Conservation (phyloP, 768 basidiomycete species). For the Kwoniella dendrophila region DNA sequence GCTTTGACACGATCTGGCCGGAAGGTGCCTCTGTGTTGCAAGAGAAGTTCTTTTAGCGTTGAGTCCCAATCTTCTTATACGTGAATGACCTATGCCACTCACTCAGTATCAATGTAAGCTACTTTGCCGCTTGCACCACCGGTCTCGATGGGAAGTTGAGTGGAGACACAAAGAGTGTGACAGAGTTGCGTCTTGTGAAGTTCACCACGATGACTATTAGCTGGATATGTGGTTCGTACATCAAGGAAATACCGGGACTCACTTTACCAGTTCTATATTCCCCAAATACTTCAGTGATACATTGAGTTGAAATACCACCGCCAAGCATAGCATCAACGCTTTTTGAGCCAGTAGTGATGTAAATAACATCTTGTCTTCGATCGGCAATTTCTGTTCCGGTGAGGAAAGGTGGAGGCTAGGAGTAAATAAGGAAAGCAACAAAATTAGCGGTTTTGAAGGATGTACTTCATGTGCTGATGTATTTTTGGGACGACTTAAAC, state of each 20-base stretch:
- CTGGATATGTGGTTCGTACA: too few relatives aligned
- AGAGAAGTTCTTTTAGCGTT: slow-evolving; percentile 1
- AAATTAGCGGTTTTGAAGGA: not conserved
- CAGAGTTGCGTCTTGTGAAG: slow-evolving; percentile 76
- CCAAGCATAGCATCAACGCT: slow-evolving; percentile 83
- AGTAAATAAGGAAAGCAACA: not conserved
- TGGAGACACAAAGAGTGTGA: slow-evolving; percentile 88
- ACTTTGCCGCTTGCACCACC: slow-evolving; percentile 79
- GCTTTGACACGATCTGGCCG: slow-evolving; percentile 88
- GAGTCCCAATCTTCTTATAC: not conserved
- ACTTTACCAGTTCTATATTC: slow-evolving; percentile 83
- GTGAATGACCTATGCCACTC: not conserved
- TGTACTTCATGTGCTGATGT: not conserved
- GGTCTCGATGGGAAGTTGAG: slow-evolving; percentile 84
- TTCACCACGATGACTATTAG: too few relatives aligned
- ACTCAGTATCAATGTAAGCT: slow-evolving; percentile 56
- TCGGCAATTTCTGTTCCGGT: slow-evolving; percentile 85
- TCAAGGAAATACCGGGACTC: too few relatives aligned
- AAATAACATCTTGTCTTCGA: slow-evolving; percentile 67
- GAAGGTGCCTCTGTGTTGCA: slow-evolving; percentile 59
- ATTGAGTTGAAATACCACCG: slow-evolving; percentile 88
- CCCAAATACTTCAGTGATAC: slow-evolving; percentile 94
- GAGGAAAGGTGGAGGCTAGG: slow-evolving; percentile 83
- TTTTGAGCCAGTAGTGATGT: slow-evolving; percentile 93
- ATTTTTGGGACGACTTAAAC: slow-evolving; percentile 18